Percentiles rank a stretch among this genome's conserved stretches.
phyloP scores from a whole-genome alignment of 1,139 yeast species.

The Candida sp. region DNA sequence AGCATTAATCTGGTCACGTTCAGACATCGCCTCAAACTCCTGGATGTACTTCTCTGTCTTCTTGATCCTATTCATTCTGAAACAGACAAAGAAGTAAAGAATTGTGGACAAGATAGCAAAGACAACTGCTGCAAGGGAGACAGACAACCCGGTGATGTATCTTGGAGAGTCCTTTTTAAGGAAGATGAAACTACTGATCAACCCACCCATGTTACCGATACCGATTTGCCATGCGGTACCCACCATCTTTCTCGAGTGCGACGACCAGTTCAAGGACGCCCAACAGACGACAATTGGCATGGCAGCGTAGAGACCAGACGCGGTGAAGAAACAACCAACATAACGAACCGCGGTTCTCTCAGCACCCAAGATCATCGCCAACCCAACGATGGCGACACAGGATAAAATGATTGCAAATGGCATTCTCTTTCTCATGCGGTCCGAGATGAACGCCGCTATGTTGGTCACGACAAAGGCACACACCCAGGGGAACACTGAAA shows the following conservation, averaged over 20 bases:
- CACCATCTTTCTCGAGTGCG: constrained; percentile 72
- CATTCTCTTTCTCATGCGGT: constrained; percentile 46
- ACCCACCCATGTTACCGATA: constrained; percentile 85
- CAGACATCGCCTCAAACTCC: constrained; percentile 49
- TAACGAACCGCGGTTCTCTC: constrained; percentile 50
- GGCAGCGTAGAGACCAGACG: constrained; percentile 67
- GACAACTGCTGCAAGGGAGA: constrained; percentile 55
- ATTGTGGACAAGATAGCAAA: constrained; percentile 52
- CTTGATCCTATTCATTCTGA: constrained; percentile 48
- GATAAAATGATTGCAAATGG: constrained; percentile 50
- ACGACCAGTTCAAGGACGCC: constrained; percentile 69
- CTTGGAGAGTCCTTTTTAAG: constrained; percentile 60
- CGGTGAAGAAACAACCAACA: constrained; percentile 73
- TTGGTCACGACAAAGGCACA: constrained; percentile 61
- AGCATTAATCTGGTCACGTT: constrained; percentile 50
- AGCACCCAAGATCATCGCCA: constrained; percentile 49
- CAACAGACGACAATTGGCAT: constrained; percentile 83
- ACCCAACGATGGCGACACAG: constrained; percentile 54
- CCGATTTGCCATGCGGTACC: constrained; percentile 83
- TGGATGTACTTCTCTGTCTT: constrained; percentile 35
- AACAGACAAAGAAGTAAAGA: constrained; percentile 45
- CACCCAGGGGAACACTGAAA: constrained; percentile 77
- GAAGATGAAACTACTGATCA: constrained; percentile 69
- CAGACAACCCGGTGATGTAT: constrained; percentile 59
- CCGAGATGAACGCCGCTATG: constrained; percentile 52